Conservation (phyloP, 257 asterid species). For the Rubia yunnanensis region DNA sequence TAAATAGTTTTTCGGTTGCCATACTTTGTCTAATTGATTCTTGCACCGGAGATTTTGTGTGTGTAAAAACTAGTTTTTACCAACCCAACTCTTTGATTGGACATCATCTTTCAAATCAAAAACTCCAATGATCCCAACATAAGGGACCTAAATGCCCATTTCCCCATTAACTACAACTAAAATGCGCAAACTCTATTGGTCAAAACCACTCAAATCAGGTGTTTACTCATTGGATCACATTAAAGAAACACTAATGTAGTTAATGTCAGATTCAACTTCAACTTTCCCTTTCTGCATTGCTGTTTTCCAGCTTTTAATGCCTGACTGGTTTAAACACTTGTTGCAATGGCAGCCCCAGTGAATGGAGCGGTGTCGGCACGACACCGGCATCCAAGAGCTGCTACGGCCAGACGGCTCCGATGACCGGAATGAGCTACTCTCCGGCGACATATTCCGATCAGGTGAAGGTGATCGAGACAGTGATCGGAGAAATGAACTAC, state of each 20-base stretch:
- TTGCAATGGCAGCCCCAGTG: constrained; percentile 54
- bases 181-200: background rate
- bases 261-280: background rate
- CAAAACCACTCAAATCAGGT: background rate
- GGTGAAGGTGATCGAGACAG: constrained; percentile 49
- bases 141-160: no score
- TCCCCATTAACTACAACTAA: no score
- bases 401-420: constrained; percentile 74
- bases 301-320: background rate
- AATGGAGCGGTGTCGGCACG: constrained; percentile 57
- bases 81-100: no score
- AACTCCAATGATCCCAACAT: no score
- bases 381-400: constrained; percentile 55
- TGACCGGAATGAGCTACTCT: constrained; percentile 30
- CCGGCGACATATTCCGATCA: constrained; percentile 52
- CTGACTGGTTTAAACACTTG: background rate
- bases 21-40: no score
- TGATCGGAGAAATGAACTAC: constrained; percentile 45
- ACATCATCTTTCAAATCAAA: no score
- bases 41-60: no score
- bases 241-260: background rate
- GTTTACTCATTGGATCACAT: background rate
- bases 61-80: no score
- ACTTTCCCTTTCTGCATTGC: background rate
- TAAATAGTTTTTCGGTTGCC: no score